phyloP scores from a whole-genome alignment of 768 basidiomycete genomes.

The Trametes maxima region DNA sequence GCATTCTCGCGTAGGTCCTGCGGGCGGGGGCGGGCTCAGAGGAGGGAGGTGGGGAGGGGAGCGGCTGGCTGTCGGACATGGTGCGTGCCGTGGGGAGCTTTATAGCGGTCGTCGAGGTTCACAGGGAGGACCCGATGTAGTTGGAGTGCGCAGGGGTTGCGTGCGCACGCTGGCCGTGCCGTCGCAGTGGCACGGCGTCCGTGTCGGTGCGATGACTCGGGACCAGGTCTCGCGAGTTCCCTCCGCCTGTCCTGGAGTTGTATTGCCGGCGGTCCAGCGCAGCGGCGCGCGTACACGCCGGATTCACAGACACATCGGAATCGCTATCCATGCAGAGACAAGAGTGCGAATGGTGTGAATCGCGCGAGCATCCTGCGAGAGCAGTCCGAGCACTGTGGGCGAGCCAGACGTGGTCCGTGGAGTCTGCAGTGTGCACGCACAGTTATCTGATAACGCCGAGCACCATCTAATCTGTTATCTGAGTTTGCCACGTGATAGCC shows the following conservation, averaged over 20 bases:
- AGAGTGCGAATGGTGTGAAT: slow-evolving; percentile 11
- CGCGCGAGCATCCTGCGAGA: background rate
- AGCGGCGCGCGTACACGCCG: slow-evolving; percentile 6
- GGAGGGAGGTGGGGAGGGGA: no score
- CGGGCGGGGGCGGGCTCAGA: background rate
- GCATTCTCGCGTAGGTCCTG: background rate
- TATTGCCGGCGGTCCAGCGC: background rate
- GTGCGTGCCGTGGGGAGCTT: slow-evolving; percentile 1
- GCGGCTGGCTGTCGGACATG: slow-evolving; percentile 11
- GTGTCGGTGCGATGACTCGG: slow-evolving; percentile 7
- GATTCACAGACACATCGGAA: background rate
- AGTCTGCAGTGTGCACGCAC: background rate
- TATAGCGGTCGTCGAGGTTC: slow-evolving; percentile 10
- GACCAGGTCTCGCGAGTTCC: background rate
- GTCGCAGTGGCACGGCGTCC: slow-evolving; percentile 1
- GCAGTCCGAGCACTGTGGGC: background rate
- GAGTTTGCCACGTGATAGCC: slow-evolving; percentile 5
- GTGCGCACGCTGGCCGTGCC: background rate
- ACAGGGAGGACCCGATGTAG: background rate
- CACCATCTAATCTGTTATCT: background rate
- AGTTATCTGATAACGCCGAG: slow-evolving; percentile 9
- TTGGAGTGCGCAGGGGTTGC: background rate
- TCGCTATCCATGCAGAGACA: background rate
- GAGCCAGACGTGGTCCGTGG: slow-evolving; percentile 2
- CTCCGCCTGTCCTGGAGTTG: slow-evolving; percentile 6